A percentile compares a stretch with the other conserved stretches of the same genome.
Conservation (phyloP, 2,329 filamentous ascomycete species). For the Botrytis tulipae region DNA sequence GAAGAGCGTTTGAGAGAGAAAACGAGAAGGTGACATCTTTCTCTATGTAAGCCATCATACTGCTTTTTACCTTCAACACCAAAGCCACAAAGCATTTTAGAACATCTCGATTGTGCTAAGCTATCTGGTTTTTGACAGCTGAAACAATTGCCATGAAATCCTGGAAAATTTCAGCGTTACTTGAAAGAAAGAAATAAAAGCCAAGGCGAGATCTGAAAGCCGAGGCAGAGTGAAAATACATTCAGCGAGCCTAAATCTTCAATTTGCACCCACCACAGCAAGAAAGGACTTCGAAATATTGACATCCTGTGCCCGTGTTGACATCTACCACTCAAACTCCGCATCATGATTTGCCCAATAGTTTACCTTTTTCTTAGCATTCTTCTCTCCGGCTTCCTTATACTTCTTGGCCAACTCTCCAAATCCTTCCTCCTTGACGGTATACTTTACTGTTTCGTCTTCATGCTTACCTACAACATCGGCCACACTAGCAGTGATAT, state of each 20-base stretch:
- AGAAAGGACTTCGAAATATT: background rate
- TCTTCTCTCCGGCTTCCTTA: background rate
- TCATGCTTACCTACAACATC: constrained; percentile 33
- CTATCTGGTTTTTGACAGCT: background rate
- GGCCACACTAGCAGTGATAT: constrained; percentile 43
- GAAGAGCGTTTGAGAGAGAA: background rate
- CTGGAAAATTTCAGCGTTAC: background rate
- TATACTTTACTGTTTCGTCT: constrained; percentile 42
- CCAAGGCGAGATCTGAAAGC: background rate
- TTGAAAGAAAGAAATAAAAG: background rate
- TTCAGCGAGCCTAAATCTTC: background rate
- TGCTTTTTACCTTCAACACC: too few species aligned
- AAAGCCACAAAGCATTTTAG: background rate
- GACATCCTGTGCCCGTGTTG: too few species aligned
- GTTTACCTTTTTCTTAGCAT: constrained; percentile 5
- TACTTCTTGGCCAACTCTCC: background rate
- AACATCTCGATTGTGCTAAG: background rate
- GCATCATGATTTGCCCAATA: constrained; percentile 5
- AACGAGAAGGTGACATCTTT: background rate
- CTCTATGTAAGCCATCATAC: background rate
- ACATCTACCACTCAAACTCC: constrained; percentile 14
- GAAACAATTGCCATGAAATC: background rate
- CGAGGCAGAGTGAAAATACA: background rate
- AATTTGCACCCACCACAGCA: background rate
- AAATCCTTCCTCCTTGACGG: constrained; percentile 22